These are phyloP conservation scores for Solanum tarapatanum DNA, from an alignment of 257 asterid species.

Conservation along the genomic window DNA sequence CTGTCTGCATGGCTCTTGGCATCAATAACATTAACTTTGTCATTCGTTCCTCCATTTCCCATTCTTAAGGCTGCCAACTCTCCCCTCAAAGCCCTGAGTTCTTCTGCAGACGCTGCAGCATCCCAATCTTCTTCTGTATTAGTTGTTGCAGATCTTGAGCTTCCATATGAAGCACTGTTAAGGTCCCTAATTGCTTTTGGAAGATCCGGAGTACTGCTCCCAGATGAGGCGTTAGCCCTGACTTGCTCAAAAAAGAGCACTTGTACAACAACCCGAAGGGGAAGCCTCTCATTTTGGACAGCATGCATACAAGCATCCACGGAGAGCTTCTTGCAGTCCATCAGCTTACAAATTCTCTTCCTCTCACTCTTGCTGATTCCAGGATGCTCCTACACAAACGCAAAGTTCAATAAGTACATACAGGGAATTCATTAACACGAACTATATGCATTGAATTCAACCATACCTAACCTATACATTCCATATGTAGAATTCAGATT, in stretches of 20 bases:
- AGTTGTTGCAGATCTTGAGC: conserved; percentile 65
- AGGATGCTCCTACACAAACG: conserved; percentile 57
- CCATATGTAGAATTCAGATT: not conserved
- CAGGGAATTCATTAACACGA: not conserved
- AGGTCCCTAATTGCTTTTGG: conserved; percentile 78
- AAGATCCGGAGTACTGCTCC: conserved; percentile 93
- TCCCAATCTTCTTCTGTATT: conserved; percentile 96
- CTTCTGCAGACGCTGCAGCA: conserved; percentile 80
- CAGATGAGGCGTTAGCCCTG: conserved; percentile 81
- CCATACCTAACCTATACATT: not conserved
- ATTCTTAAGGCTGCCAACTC: conserved; percentile 70
- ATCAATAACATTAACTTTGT: conserved; percentile 28
- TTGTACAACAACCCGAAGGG: conserved; percentile 78
- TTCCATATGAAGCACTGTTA: conserved; percentile 53
- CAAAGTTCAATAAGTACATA: not conserved
- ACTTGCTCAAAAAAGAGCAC: conserved; percentile 95
- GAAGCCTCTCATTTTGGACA: conserved; percentile 85
- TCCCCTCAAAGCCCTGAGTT: conserved; percentile 70
- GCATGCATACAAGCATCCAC: conserved; percentile 94
- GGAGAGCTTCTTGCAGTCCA: conserved; percentile 94
- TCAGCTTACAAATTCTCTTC: conserved; percentile 60
- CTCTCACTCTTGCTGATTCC: conserved; percentile 79
- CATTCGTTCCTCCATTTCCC: conserved; percentile 39
- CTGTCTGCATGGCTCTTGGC: conserved; percentile 29
- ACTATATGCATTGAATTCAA: not conserved